Percentiles rank a stretch among this genome's conserved stretches.
Conservation (phyloP, 495 filamentous ascomycete species). For the Astrothelium macrocarpum region DNA sequence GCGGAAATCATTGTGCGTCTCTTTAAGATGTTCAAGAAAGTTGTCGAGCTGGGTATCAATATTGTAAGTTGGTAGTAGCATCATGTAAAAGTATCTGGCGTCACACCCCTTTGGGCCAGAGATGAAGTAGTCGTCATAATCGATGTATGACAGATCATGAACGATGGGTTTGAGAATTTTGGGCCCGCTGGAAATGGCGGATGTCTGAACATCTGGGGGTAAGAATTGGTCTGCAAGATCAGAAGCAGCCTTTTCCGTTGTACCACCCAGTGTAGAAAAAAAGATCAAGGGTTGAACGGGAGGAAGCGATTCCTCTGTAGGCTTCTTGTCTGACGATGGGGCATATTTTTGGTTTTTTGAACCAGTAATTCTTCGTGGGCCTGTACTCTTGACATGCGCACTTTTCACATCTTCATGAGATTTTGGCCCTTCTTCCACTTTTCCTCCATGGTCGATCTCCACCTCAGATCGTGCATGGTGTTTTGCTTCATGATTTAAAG, state of each 20-base stretch:
- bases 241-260: conserved; percentile 60
- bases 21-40: conserved; percentile 71
- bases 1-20: conserved; percentile 92
- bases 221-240: conserved; percentile 46
- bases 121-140: conserved; percentile 87
- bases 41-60: conserved; percentile 79
- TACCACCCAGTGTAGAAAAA: conserved; percentile 74
- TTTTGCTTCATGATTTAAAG: no score
- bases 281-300: conserved; percentile 68
- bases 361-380: conserved; percentile 33
- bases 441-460: background rate
- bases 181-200: background rate
- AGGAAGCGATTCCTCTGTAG: conserved; percentile 16
- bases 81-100: conserved; percentile 64
- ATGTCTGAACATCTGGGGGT: conserved; percentile 20
- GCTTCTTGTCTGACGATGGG: conserved; percentile 19
- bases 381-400: background rate
- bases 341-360: conserved; percentile 16
- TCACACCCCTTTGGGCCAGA: conserved; percentile 37
- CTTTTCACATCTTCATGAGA: background rate
- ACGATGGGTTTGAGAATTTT: conserved; percentile 47
- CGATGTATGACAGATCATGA: conserved; percentile 72
- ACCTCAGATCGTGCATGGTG: conserved; percentile 16
- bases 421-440: background rate
- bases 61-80: conserved; percentile 81